phyloP scores from a whole-genome alignment of 2,329 filamentous ascomycete genomes.

The Zymoseptoria crescenta region DNA sequence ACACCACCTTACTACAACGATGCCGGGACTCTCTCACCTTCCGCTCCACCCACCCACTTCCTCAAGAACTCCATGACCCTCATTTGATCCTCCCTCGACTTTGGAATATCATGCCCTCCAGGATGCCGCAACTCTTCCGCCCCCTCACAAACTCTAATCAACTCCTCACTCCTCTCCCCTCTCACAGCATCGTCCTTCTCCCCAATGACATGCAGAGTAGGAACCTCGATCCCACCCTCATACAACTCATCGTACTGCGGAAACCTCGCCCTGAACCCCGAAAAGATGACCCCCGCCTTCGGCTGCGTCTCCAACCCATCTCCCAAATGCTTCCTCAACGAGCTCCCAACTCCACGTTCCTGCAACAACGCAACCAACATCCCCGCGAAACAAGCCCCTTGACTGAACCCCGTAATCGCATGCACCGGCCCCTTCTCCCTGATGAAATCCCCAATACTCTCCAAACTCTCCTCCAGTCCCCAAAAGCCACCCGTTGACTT shows the following conservation, averaged over 20 bases:
- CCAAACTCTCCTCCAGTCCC: slow-evolving; percentile 13
- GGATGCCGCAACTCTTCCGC: slow-evolving; percentile 10
- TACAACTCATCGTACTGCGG: slow-evolving; percentile 15
- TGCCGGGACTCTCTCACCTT: neutral
- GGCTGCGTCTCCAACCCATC: slow-evolving; percentile 1
- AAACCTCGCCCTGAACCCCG: slow-evolving; percentile 16
- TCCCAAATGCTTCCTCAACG: slow-evolving; percentile 8
- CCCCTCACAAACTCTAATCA: slow-evolving; percentile 12
- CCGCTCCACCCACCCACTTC: slow-evolving; percentile 1
- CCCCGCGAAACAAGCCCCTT: slow-evolving; percentile 16
- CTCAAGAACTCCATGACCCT: slow-evolving; percentile 12
- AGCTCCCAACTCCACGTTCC: slow-evolving; percentile 2
- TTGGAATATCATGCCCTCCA: slow-evolving; percentile 18
- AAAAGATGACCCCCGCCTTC: slow-evolving; percentile 14
- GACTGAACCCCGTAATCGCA: slow-evolving; percentile 16
- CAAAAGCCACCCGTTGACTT: slow-evolving; percentile 11
- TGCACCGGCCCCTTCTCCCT: slow-evolving; percentile 11
- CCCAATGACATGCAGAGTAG: slow-evolving; percentile 16
- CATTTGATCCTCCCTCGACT: slow-evolving; percentile 10
- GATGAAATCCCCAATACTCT: slow-evolving; percentile 9
- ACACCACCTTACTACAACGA: neutral
- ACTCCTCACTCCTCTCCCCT: slow-evolving; percentile 15
- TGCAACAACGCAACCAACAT: slow-evolving; percentile 15
- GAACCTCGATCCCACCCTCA: slow-evolving; percentile 14
- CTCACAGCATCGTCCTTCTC: slow-evolving; percentile 14